Conservation (phyloP, 176 grass and related monocot species). For the bread wheat (Triticum aestivum) region IWGSC_CS_RefSeq_v2.1 NC_057799.1:101600000-101600499, state of each 20-base stretch:
- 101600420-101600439: slow-evolving; percentile 3
- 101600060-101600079: not conserved
- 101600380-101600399: not conserved
- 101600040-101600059: not conserved
- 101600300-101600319: not conserved
- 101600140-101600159: not conserved
- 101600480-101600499: not conserved
- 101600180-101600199: too few relatives aligned
- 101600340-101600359: not conserved
- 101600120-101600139: not conserved
- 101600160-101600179: not conserved
- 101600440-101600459: not conserved
- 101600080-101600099: not conserved
- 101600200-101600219: not conserved
- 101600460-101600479: not conserved
- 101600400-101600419: not conserved
- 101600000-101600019: not conserved
- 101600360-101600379: not conserved
- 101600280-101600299: not conserved
- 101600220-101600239: not conserved
- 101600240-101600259: not conserved
- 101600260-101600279: not conserved
- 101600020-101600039: not conserved
- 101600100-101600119: not conserved
- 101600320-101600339: not conserved